Evolutionary conservation across 306 rosid species (phyloP).

Genomic region (Morella rubra): DNA sequence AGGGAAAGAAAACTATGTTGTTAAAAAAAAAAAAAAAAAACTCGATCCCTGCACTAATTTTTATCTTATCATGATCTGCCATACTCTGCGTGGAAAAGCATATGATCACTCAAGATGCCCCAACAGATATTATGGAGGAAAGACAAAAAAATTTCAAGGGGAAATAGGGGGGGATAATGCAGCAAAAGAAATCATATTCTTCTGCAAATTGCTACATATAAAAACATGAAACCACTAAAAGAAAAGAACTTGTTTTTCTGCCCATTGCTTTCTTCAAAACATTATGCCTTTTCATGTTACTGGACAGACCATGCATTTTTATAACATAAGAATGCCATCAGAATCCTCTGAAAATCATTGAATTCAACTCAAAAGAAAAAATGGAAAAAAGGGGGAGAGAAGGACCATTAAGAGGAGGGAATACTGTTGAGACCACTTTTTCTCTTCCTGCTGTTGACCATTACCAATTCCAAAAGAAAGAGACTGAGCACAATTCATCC

Average conservation of each 20-base stretch:
- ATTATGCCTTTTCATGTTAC: slow-evolving; percentile 19
- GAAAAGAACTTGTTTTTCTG: slow-evolving; percentile 21
- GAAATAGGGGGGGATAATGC: slow-evolving; percentile 9
- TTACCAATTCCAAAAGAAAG: not conserved
- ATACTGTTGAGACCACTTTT: slow-evolving; percentile 1
- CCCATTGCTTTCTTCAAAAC: slow-evolving; percentile 38
- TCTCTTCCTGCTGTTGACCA: not conserved
- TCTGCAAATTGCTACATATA: slow-evolving; percentile 40
- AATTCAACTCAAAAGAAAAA: not conserved
- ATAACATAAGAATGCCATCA: not conserved
- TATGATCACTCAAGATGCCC: slow-evolving; percentile 12
- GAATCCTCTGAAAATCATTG: not conserved
- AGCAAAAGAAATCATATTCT: slow-evolving; percentile 37
- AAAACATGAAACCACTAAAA: slow-evolving; percentile 22
- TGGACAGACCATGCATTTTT: not conserved
- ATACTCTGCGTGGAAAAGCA: slow-evolving; percentile 31
- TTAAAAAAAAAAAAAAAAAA: not conserved
- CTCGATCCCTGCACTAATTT: not conserved
- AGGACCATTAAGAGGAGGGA: not conserved
- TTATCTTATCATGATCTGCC: slow-evolving; percentile 22
- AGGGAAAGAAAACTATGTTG: not conserved
- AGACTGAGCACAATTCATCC: not conserved
- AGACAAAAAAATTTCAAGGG: slow-evolving; percentile 27
- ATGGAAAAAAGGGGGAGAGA: not conserved
- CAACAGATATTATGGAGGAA: slow-evolving; percentile 1